These are phyloP conservation scores for Metschnikowia amazonensis DNA, from an alignment of 805 yeast genomes.

Conservation along the genomic window DNA sequence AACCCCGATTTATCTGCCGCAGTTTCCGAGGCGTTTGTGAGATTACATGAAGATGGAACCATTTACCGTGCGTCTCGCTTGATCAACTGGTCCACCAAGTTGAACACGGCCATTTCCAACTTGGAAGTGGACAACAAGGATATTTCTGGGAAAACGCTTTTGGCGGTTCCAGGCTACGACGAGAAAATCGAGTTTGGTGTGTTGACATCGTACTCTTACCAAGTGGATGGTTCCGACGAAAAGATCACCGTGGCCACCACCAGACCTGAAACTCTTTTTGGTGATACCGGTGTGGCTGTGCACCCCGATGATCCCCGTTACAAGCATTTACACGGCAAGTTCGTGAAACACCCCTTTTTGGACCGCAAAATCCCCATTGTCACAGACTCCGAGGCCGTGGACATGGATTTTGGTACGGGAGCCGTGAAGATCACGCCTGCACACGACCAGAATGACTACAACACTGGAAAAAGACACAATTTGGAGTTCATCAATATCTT, in stretches of 20 bases:
- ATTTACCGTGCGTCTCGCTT: conserved; percentile 91
- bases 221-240: conserved; percentile 81
- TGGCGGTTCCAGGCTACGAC: conserved; percentile 87
- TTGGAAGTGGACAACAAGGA: conserved; percentile 94
- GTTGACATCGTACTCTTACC: conserved; percentile 91
- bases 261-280: conserved; percentile 97
- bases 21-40: conserved; percentile 87
- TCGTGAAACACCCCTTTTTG: conserved; percentile 83
- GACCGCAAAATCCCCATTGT: conserved; percentile 83
- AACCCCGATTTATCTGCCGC: conserved; percentile 73
- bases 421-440: conserved; percentile 99
- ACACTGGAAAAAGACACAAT: conserved; percentile 90
- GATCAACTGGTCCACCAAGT: conserved; percentile 93
- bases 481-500: conserved; percentile 85
- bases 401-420: conserved; percentile 99
- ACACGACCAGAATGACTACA: conserved; percentile 95
- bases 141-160: conserved; percentile 71
- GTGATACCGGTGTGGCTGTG: conserved; percentile 97
- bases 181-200: conserved; percentile 94
- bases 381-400: conserved; percentile 90
- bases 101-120: conserved; percentile 93
- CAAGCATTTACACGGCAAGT: conserved; percentile 92
- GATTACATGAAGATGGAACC: conserved; percentile 89
- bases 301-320: conserved; percentile 95
- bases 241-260: conserved; percentile 91